Base-by-base conservation (phyloP, 1,139 yeast genomes). In the Yamadazyma dendronema region DNA sequence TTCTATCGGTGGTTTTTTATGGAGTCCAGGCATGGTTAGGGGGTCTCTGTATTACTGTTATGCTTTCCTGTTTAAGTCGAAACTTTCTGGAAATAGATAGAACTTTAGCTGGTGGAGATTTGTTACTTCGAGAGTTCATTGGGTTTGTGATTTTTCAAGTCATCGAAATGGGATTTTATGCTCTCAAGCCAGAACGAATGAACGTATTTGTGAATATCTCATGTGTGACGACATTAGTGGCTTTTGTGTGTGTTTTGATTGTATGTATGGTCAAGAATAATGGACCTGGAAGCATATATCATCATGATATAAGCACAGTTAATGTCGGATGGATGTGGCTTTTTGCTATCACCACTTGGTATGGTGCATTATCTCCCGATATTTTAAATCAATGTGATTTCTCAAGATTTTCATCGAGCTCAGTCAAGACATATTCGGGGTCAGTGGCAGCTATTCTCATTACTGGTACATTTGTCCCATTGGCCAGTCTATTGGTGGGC, bases 371-470 rank as follows among this genome's bases (percentile, higher is more conserved):
- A 12, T 54, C 72, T 39, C 59, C 72, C 1, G 71, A 59, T 40
- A 53, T 66, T 21, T 57, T 74, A 19, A 72, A 72, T 47, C 71
- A 67, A 39, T 56, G 67, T 10, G 76, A 70, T 17, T 70, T 67
- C 28, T 60, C 75, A 26, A 56, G 75, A 47, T 70, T 67, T 48
- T 63, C 73, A 7, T 40, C 47, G 4, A 39, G 43, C 2, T 27
- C 31, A 13, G 39, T 29, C 28, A 43, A 44, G 12, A 47, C 50
- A 31, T 37, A 47, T 24, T 28, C 27, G 17, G 57, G 56, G 3
- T 50, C 48, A 4, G 43, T 52, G 13, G 24, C 33, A 11, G 38
- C 57, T 2, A 36, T 53, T 4, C 38, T 53, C 43, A 36, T 45
- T 4, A 44, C 52, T 1, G 58, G 58, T 2, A 53, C 59, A 4